A percentile compares a stretch with the other conserved stretches of the same genome.
These are phyloP conservation scores for Daldinia sp. DNA, from an alignment of 2,329 filamentous ascomycete genomes.

Conservation along the genomic window DNA sequence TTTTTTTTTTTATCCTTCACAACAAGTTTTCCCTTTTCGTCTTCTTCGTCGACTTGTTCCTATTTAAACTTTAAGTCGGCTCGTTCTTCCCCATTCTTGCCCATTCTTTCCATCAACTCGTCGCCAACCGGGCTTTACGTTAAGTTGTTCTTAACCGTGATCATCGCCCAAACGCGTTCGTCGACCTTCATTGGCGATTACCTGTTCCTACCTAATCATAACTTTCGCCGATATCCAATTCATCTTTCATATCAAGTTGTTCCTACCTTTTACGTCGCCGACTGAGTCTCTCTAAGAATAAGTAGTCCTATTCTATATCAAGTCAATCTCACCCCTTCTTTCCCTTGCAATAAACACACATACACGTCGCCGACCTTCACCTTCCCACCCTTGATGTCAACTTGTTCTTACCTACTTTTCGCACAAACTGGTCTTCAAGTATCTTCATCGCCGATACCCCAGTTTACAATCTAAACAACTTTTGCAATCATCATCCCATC, in stretches of 20 bases:
- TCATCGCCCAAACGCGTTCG: neutral
- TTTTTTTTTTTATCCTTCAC: neutral
- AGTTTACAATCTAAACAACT: neutral
- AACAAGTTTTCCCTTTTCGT: neutral
- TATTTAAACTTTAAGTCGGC: neutral
- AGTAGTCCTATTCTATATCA: neutral
- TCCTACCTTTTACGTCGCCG: neutral
- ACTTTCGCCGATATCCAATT: neutral
- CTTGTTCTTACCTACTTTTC: neutral
- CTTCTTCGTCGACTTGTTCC: neutral
- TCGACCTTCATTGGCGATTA: neutral
- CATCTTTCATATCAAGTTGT: neutral
- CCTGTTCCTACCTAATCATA: neutral
- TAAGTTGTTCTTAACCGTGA: neutral
- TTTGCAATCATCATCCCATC: neutral
- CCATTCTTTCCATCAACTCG: neutral
- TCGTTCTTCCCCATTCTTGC: neutral
- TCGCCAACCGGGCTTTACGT: neutral
- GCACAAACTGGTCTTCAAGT: neutral
- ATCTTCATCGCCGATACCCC: neutral
- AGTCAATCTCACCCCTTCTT: neutral
- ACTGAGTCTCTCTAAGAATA: neutral
- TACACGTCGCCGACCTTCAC: neutral
- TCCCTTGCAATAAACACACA: neutral
- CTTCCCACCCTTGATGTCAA: neutral